Evolutionary conservation across 768 basidiomycete genomes (phyloP).

Genomic region (Amanita subjunquillea): DNA sequence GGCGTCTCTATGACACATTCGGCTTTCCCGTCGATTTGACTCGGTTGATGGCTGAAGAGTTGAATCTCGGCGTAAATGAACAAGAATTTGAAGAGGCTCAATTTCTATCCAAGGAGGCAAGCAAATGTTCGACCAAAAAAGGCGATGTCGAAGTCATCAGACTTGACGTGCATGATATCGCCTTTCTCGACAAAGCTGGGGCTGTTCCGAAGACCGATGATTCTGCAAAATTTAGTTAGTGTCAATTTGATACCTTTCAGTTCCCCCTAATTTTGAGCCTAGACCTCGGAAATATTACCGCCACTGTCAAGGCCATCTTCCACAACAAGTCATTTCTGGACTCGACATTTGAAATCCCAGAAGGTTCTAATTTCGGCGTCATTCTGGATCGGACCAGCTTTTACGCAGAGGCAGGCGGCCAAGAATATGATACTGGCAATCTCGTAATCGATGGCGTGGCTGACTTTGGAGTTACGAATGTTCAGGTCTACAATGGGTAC

Average conservation of each 20-base stretch:
- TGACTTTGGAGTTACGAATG: slow-evolving; percentile 90
- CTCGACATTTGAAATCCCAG: slow-evolving; percentile 58
- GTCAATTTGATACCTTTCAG: not conserved
- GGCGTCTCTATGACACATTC: slow-evolving; percentile 96
- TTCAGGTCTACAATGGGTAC: slow-evolving; percentile 92
- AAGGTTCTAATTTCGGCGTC: slow-evolving; percentile 68
- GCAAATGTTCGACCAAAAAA: slow-evolving; percentile 75
- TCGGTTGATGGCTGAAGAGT: slow-evolving; percentile 93
- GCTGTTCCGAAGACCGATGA: slow-evolving; percentile 89
- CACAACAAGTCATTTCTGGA: slow-evolving; percentile 63
- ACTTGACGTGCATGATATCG: slow-evolving; percentile 93
- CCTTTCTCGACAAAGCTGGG: slow-evolving; percentile 67
- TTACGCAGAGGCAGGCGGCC: slow-evolving; percentile 96
- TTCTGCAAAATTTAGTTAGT: slow-evolving; percentile 80
- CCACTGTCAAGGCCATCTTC: slow-evolving; percentile 78
- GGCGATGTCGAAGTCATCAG: slow-evolving; percentile 62
- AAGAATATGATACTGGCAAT: slow-evolving; percentile 93
- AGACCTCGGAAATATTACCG: slow-evolving; percentile 73
- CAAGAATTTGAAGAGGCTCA: slow-evolving; percentile 86
- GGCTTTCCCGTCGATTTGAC: slow-evolving; percentile 98
- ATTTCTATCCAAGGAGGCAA: slow-evolving; percentile 81
- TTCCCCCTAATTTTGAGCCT: not conserved
- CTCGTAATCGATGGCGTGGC: slow-evolving; percentile 86
- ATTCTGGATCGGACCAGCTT: slow-evolving; percentile 90
- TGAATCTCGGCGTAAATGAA: slow-evolving; percentile 76